Evolutionary conservation across 2,329 filamentous ascomycete species (phyloP).

Genomic region (Hymenoscyphus fructigenus): DNA sequence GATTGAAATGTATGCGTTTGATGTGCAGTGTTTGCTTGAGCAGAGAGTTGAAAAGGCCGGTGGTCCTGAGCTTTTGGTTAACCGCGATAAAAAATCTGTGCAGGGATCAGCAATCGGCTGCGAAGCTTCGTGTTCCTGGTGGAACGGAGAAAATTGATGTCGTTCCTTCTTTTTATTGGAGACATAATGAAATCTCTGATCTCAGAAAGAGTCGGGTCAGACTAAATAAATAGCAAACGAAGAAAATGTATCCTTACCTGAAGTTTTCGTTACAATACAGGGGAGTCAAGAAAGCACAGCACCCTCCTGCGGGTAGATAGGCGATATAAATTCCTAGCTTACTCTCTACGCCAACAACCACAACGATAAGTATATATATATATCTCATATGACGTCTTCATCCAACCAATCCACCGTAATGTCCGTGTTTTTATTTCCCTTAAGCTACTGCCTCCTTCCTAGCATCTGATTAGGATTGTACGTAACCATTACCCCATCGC

Average conservation of each 20-base stretch:
- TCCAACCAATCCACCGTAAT: neutral
- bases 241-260: neutral
- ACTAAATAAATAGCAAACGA: no score
- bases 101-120: neutral
- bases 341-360: neutral
- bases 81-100: neutral
- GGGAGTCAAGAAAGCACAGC: neutral
- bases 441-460: constrained; percentile 23
- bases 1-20: constrained; percentile 16
- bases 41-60: neutral
- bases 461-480: constrained; percentile 19
- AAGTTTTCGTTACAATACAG: neutral
- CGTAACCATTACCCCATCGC: constrained; percentile 1
- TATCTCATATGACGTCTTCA: neutral
- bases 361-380: neutral
- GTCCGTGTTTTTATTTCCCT: neutral
- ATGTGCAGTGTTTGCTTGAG: neutral
- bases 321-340: neutral
- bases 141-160: neutral
- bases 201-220: neutral
- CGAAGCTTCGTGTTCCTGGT: neutral
- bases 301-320: no score
- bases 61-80: neutral
- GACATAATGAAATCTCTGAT: neutral
- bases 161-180: neutral